Evolutionary conservation across 176 grass and related monocot species (phyloP), one percentile per base, ranked within the genome.

Genomic region (Carex parvula): DNA sequence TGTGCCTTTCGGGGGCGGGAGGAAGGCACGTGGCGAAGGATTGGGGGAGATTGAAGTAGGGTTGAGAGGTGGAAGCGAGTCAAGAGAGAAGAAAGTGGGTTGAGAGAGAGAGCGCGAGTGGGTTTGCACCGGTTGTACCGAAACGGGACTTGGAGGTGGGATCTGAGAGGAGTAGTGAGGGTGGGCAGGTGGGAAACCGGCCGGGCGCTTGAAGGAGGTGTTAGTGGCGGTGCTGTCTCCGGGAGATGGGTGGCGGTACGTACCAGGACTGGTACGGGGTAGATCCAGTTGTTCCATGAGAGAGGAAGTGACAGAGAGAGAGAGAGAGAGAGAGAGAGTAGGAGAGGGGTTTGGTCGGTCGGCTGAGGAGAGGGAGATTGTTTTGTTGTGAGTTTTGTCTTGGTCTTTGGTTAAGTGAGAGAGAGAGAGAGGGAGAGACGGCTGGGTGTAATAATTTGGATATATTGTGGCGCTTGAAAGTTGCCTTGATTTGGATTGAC

Each of bases 61-160:
- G 39, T 83, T 85, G 39, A 83, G 67, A 72, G 87, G 89, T 37
- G 87, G 91, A 16, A 95, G 79, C 17, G 93, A 91, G 83, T 95
- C 93, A 18, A 95, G 83, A 18, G 91, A 91, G 85, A 95, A 95
- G 87, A 93, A 91, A 60, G 90, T 70, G 13, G 91, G 91, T 84
- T 95, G 91, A 33, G 91, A 95, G 13, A 93, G 90, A 42, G 93
- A 95, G 56, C 91, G 91, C 61, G 93, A 86, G 85, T 95, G 93
- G 64, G 87, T 54, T 1, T 60, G 63, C 6, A 63, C 35, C 4
- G 53, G 46, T 46, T 30, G 30, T 60, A n/a, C 75, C 86, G 46
- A 9, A 14, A 15, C 29, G 72, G 13, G 69, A 60, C 16, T 61
- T 17, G 84, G 16, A 63, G 52, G 39, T 24, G 91, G 87, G 89